Evolutionary conservation across 1,139 yeast genomes (phyloP).

Genomic region (Lodderomyces jiufengensis): DNA sequence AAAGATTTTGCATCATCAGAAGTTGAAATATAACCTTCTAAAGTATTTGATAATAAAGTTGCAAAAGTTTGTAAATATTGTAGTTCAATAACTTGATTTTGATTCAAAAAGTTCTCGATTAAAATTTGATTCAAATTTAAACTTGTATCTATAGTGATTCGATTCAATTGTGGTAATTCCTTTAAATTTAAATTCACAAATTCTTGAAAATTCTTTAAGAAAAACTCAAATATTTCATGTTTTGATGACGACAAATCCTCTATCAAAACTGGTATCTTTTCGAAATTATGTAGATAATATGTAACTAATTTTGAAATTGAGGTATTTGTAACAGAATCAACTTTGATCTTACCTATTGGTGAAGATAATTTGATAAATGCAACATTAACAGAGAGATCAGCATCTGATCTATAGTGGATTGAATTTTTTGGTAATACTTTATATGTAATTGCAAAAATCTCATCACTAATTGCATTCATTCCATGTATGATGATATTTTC

Average conservation of each 20-base stretch:
- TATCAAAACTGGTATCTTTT: conserved; percentile 21
- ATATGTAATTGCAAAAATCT: conserved; percentile 24
- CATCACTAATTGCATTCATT: conserved; percentile 18
- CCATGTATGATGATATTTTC: conserved; percentile 29
- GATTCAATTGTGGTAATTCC: background rate
- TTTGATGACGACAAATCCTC: conserved; percentile 14
- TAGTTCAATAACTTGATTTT: conserved; percentile 17
- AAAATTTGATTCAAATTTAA: conserved; percentile 11
- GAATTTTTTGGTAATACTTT: conserved; percentile 28
- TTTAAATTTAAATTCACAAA: conserved; percentile 15
- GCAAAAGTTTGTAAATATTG: conserved; percentile 31
- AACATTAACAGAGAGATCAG: conserved; percentile 24
- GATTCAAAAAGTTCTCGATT: conserved; percentile 21
- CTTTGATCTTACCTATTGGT: conserved; percentile 5
- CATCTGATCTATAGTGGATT: conserved; percentile 27
- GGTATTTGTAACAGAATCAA: conserved; percentile 6
- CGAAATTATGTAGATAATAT: conserved; percentile 14
- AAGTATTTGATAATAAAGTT: conserved; percentile 19
- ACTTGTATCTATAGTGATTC: too few relatives aligned
- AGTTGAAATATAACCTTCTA: conserved; percentile 10
- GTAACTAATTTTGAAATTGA: conserved; percentile 13
- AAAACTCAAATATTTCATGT: conserved; percentile 15
- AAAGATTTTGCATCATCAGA: conserved; percentile 2
- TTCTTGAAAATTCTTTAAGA: conserved; percentile 16
- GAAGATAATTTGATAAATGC: conserved; percentile 18